phyloP scores from a whole-genome alignment of 768 basidiomycete species.

The Lyophyllum atratum region DNA sequence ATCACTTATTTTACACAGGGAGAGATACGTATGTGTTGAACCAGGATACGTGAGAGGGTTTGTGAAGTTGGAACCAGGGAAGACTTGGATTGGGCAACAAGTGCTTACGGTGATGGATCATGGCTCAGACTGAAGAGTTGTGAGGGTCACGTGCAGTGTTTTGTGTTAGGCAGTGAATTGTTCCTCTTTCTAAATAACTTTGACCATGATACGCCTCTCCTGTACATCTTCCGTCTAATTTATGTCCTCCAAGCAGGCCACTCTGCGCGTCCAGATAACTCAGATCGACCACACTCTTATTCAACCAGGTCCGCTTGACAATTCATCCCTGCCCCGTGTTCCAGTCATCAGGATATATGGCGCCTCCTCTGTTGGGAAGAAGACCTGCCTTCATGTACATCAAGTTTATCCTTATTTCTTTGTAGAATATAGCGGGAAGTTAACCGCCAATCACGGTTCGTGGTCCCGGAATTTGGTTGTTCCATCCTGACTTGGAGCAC shows the following conservation, averaged over 20 bases:
- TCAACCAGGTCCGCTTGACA: constrained; percentile 65
- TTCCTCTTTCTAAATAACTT: too few species aligned
- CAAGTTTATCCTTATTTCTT: constrained; percentile 95
- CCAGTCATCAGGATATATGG: constrained; percentile 91
- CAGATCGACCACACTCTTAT: constrained; percentile 68
- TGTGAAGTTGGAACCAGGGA: constrained; percentile 58
- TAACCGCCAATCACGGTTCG: constrained; percentile 66
- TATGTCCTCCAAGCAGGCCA: constrained; percentile 18
- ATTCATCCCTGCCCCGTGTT: constrained; percentile 58
- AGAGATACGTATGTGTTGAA: constrained; percentile 87
- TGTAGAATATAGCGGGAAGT: constrained; percentile 73
- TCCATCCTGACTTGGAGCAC: constrained; percentile 5
- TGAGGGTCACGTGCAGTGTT: background rate
- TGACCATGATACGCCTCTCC: background rate
- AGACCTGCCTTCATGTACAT: constrained; percentile 87
- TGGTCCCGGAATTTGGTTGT: constrained; percentile 1
- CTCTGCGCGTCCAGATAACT: constrained; percentile 46
- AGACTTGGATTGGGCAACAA: constrained; percentile 80
- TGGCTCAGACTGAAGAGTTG: constrained; percentile 1
- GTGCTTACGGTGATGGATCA: constrained; percentile 41
- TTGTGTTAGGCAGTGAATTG: too few species aligned
- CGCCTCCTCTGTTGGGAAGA: constrained; percentile 71
- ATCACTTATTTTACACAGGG: constrained; percentile 44
- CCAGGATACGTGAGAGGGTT: constrained; percentile 84
- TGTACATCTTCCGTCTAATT: background rate